Evolutionary conservation across 352 stramenopile genomes (phyloP), one percentile per base, ranked within the genome.

Genomic region (Aphanomyces invadans): DNA sequence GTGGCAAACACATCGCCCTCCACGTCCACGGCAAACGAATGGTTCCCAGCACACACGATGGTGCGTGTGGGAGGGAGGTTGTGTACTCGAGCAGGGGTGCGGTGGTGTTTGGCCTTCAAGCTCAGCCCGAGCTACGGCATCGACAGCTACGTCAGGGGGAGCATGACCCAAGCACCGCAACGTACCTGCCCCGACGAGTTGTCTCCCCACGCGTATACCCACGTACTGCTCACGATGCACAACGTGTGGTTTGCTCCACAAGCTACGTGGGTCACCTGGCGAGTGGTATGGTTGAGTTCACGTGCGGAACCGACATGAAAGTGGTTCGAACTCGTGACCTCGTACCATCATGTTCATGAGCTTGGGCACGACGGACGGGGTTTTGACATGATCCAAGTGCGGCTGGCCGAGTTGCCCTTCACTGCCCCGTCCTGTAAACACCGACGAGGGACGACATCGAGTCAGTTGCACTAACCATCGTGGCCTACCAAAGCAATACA

Each of bases 221-320:
- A 77, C 10, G 74, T 76, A 39, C 87, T 78, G 2, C 69, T 73
- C 15, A 75, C 85, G 61, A 87, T 63, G 39, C 78, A 89, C 23
- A 90, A 54, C 4, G 81, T 89, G 66, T 90, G 81, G 48, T 83
- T 77, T 55, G 70, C 73, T 0, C 79, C 81, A 52, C 81, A 90
- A 23, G 79, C 70, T 2, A 90, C 81, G 28, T 74, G 71, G 3
- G 84, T 69, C 26, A 90, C 74, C 12, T 73, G 71, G 0, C 63
- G 73, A 1, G 74, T 74, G 7, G n/a, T n/a, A n/a, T n/a, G n/a
- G n/a, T n/a, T n/a, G n/a, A n/a, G n/a, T n/a, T n/a, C n/a, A n/a
- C n/a, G n/a, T n/a, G n/a, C n/a, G n/a, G n/a, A n/a, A n/a, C n/a
- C n/a, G n/a, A n/a, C n/a, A n/a, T n/a, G n/a, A n/a, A n/a, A n/a